Evolutionary conservation across 1,284 basidiomycete species (phyloP), one percentile per base, ranked within the genome.

Genomic region (Porodaedalea pini): DNA sequence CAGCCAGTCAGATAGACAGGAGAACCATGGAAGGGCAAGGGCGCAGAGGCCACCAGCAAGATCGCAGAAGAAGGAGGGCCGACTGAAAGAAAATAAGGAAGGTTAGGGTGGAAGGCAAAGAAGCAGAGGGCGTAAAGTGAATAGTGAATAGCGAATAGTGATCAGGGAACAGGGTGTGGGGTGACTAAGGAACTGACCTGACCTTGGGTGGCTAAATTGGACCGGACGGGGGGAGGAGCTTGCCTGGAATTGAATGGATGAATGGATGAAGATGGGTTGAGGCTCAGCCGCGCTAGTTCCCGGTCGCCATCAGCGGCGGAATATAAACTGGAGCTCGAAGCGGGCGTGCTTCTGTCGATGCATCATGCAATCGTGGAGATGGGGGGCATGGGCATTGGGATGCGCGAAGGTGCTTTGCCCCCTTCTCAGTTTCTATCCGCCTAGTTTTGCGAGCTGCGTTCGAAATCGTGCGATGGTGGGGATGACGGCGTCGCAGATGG

Each of bases 241-340:
- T n/a, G n/a, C n/a, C n/a, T n/a, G n/a, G 32, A 34, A 34, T 34
- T 6, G 32, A 34, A 34, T 34, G 13, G 32, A 13, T 13, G 32
- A 34, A 34, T 6, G 13, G 32, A 34, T 6, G 32, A 13, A 34
- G 32, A 44, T 19, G n/a, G 8, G 17, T 23, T 17, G n/a, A 23
- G 23, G 17, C 41, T 44, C 23, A 19, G 41, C 32, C 13, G 29
- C 51, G 51, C 51, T 52, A 52, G 4, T 52, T 52, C 19, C 51
- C 51, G 51, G 51, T 52, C 51, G 21, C 37, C 51, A 52, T 52
- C 51, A 52, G 37, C 51, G 39, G 39, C 37, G 25, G 51, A 31
- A 31, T 17, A 52, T 52, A 17, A 27, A 27, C 37, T 25, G 45
- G 41, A 44, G 41, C 7, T 3, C 5, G 17, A 10, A 21, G 41